phyloP scores from a whole-genome alignment of 2,329 filamentous ascomycete genomes.

The Penicillium thymicola region DNA sequence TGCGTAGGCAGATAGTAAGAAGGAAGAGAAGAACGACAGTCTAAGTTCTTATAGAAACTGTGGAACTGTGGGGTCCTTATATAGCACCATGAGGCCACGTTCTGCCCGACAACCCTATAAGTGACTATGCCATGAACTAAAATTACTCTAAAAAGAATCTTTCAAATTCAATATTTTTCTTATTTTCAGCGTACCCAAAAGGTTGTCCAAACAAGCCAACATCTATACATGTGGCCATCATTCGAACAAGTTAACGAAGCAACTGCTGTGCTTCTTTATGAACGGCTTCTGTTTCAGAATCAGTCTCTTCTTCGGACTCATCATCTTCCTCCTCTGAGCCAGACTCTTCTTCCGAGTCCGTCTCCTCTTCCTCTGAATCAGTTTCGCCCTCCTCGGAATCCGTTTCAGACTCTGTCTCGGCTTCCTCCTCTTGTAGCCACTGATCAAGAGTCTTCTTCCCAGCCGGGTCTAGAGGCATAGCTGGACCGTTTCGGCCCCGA shows the following conservation, averaged over 20 bases:
- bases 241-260: conserved; percentile 4
- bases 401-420: conserved; percentile 52
- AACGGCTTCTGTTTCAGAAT: conserved; percentile 26
- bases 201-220: background rate
- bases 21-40: background rate
- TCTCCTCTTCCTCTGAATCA: conserved; percentile 45
- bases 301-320: conserved; percentile 41
- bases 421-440: conserved; percentile 70
- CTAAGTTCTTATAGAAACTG: background rate
- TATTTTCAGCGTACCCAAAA: background rate
- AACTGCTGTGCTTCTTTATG: conserved; percentile 22
- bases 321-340: conserved; percentile 42
- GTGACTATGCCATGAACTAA: background rate
- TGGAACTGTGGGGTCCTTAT: background rate
- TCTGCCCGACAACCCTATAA: background rate
- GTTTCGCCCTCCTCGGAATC: conserved; percentile 46
- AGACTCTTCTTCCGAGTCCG: conserved; percentile 46
- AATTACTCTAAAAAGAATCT: background rate
- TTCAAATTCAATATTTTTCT: background rate
- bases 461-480: conserved; percentile 26
- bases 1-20: background rate
- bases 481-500: conserved; percentile 16
- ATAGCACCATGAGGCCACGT: background rate
- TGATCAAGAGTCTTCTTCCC: conserved; percentile 84
- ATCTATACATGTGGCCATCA: conserved; percentile 4